Base-by-base conservation (phyloP, 257 asterid species). In the Henckelia pumila region DNA sequence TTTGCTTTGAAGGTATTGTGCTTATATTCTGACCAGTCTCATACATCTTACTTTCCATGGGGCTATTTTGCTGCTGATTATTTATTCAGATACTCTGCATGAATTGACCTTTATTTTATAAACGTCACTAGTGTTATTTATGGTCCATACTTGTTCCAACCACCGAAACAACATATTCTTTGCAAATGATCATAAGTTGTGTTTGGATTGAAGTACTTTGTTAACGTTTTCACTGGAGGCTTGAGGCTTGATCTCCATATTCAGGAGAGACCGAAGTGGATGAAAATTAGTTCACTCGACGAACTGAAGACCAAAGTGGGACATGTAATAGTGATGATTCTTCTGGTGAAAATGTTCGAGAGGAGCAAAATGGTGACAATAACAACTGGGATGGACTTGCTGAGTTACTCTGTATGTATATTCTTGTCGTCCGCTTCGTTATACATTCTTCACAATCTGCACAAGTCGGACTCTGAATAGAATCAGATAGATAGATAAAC, bases 251-350 rank as follows among this genome's bases (percentile, higher is more conserved):
- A 23, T 22, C n/a, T 59, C 14, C 40, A 50, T n/a, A 3, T 71
- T 78, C 81, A 92, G 97, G 98, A 92, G 83, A 86, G 98, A 69
- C 98, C 98, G 9, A 84, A 82, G 80, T 92, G 98, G 98, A 92
- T 89, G 98, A 86, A 89, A 82, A 92, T 92, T 71, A 80, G 93
- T 57, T 92, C 97, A 0, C 89, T 92, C 2, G 95, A 89, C 33
- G 97, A 89, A 79, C 73, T 92, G 50, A 92, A 92, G 83, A 89
- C 98, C 1, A 92, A 88, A 79, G 97, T 92, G 2, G 98, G 98
- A 44, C 98, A 92, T 70, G 96, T 92, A 1, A 92, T 92, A 7
- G 96, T 92, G 62, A 92, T 92, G 98, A 92, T 92, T 73, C 97
- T 92, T 75, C 84, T 92, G 32, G 97, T 92, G n/a, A 92, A 92